These are phyloP conservation scores for Pouteria glomerata DNA, from an alignment of 148 eudicot genomes.

Conservation along the genomic window DNA sequence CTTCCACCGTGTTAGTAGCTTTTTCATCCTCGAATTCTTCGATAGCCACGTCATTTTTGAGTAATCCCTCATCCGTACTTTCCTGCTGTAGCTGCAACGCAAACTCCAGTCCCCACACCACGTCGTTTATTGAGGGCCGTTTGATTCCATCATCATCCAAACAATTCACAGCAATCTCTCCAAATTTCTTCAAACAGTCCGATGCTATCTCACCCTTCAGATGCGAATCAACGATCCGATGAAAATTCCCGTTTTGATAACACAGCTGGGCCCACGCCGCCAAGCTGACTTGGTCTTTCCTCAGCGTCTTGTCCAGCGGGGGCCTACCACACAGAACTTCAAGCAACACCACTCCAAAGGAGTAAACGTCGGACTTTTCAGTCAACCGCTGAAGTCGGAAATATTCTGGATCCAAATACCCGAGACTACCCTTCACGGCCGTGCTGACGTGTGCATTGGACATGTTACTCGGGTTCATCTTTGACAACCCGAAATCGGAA, in stretches of 20 bases:
- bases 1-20: no score
- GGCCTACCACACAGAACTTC: conserved; percentile 22
- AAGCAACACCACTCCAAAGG: no score
- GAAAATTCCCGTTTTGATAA: neutral
- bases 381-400: conserved; percentile 6
- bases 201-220: conserved; percentile 5
- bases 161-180: conserved; percentile 4
- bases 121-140: conserved; percentile 14
- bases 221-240: conserved; percentile 10
- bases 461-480: neutral
- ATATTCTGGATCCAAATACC: conserved; percentile 25
- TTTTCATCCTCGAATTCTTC: no score
- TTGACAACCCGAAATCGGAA: conserved; percentile 25
- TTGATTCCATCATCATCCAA: conserved; percentile 13
- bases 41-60: neutral
- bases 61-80: neutral
- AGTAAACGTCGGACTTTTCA: no score
- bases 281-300: conserved; percentile 9
- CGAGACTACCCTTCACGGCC: conserved; percentile 19
- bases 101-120: conserved; percentile 5
- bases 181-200: conserved; percentile 14
- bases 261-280: conserved; percentile 7
- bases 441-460: conserved; percentile 17
- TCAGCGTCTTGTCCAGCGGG: no score
- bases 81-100: conserved; percentile 12